Percentiles rank a stretch among this genome's conserved stretches.
These are phyloP conservation scores for Leccinum subrobustum DNA, from an alignment of 1,284 basidiomycete species.

Conservation along the genomic window DNA sequence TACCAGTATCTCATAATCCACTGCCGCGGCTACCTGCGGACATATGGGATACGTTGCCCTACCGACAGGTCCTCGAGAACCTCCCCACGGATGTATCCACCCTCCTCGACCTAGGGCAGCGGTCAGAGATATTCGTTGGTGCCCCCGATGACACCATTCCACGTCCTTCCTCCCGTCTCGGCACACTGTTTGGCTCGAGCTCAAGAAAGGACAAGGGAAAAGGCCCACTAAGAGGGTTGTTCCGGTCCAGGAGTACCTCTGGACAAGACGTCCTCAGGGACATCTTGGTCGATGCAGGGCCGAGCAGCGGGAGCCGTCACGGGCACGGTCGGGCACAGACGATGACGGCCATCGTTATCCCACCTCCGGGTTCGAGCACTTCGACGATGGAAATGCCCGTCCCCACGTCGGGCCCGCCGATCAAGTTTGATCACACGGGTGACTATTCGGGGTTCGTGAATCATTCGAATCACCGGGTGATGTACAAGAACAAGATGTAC, in stretches of 20 bases:
- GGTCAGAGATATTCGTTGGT: conserved; percentile 8
- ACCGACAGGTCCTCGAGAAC: conserved; percentile 43
- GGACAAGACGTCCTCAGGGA: conserved; percentile 10
- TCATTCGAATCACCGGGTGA: conserved; percentile 54
- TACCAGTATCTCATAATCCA: conserved; percentile 38
- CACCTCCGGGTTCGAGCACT: conserved; percentile 6
- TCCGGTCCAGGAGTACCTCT: conserved; percentile 28
- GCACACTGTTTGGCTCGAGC: conserved; percentile 24
- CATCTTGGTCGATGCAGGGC: conserved; percentile 11
- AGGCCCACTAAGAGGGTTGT: conserved; percentile 22
- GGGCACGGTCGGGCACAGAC: conserved; percentile 23
- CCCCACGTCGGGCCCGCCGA: conserved; percentile 22
- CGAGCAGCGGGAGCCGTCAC: conserved; percentile 17
- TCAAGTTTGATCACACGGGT: conserved; percentile 35
- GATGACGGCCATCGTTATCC: conserved; percentile 26
- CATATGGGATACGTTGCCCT: conserved; percentile 49
- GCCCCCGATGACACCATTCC: conserved; percentile 8
- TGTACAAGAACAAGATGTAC: conserved; percentile 50
- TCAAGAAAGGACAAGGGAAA: conserved; percentile 28
- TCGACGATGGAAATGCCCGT: conserved; percentile 13
- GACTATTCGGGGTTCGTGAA: conserved; percentile 50
- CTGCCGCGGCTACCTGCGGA: conserved; percentile 51
- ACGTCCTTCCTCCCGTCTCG: conserved; percentile 20
- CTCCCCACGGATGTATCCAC: conserved; percentile 45
- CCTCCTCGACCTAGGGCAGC: conserved; percentile 27